Evolutionary conservation across 108 stramenopile species (phyloP), one percentile per base, ranked within the genome.

Genomic region (Cyclotella atomus): DNA sequence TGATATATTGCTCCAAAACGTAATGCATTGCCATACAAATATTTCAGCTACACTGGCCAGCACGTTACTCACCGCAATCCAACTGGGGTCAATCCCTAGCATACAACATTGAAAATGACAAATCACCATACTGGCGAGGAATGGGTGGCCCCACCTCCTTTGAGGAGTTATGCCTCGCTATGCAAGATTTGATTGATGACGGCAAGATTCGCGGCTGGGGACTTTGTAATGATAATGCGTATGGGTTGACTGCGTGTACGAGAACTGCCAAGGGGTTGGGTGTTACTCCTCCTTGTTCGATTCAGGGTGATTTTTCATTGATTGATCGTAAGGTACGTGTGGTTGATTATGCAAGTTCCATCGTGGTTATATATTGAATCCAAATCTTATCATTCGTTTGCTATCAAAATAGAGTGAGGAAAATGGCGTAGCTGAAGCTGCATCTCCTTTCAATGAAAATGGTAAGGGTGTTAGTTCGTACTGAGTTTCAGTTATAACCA

Each of bases 161-260:
- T 75, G 95, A 95, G 73, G 91, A 95, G 2, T 46, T 93, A 46
- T 93, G 92, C 56, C n/a, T 89, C 27, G 66, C 87, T 19, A 92
- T 95, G 92, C 87, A 95, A 56, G 73, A 85, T 3, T 68, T 95
- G 59, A 87, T 95, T 43, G 83, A 92, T 28, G 64, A 89, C 59
- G 95, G 95, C 9, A 95, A 91, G 68, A 95, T 96, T 57, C 81
- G 93, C 6, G 89, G 93, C 28, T 94, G 91, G 91, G 95, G 95
- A 30, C 61, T 94, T 20, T 96, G 93, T 75, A 96, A 96, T 75
- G 95, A 96, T 79, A 93, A 93, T 77, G 89, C 95, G 10, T 94
- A 93, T 52, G 95, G 95, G 12, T 64, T 96, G n/a, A 86, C 93
- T 14, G 91, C 83, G 1, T 91, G 92, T 57, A 86, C 89, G 14